These are phyloP conservation scores for Cladobotryum mycophilum DNA, from an alignment of 2,329 filamentous ascomycete genomes.

Conservation along the genomic window DNA sequence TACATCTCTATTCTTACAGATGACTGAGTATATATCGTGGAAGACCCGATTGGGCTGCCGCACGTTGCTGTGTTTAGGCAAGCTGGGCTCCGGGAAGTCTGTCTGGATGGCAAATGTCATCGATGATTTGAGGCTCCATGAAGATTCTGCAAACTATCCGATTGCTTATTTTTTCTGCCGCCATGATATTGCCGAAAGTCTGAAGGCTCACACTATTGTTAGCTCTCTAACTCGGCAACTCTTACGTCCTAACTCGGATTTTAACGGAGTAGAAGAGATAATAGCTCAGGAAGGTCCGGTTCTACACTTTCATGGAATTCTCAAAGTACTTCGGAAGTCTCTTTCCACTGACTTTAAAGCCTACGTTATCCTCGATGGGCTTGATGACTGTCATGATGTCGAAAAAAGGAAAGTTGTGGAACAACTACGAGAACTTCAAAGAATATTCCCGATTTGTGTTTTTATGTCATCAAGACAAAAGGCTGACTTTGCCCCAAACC, in stretches of 20 bases:
- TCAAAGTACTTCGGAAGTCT: neutral
- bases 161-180: constrained; percentile 31
- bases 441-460: neutral
- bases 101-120: constrained; percentile 39
- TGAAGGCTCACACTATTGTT: constrained; percentile 24
- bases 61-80: constrained; percentile 32
- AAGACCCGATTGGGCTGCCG: constrained; percentile 1
- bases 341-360: neutral
- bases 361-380: constrained; percentile 13
- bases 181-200: constrained; percentile 23
- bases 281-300: neutral
- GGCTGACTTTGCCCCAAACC: neutral
- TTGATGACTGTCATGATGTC: constrained; percentile 13
- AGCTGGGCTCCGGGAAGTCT: constrained; percentile 39
- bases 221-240: constrained; percentile 32
- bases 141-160: accelerated
- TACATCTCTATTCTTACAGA: constrained; percentile 19
- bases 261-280: neutral
- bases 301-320: neutral
- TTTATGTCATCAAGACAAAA: neutral
- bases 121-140: constrained; percentile 26
- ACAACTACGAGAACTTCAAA: neutral
- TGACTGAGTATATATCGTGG: constrained; percentile 16
- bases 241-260: constrained; percentile 10
- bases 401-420: neutral